Evolutionary conservation across 495 filamentous ascomycete genomes (phyloP).

Genomic region (Bacidia gigantensis): DNA sequence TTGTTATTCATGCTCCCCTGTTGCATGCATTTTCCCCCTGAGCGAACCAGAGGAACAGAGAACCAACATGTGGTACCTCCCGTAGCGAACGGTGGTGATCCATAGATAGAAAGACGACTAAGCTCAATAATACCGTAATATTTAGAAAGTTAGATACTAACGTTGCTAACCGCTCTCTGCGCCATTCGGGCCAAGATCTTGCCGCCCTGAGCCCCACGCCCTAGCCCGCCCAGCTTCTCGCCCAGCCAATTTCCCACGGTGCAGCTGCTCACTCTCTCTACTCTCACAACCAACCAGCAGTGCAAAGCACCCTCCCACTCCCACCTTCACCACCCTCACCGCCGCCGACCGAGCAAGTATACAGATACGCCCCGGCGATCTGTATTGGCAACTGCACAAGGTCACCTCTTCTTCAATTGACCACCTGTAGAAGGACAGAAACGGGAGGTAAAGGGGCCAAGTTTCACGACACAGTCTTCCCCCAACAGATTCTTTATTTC

Average conservation of each 20-base stretch:
- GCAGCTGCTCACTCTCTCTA: not conserved
- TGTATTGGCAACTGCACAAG: conserved; percentile 8
- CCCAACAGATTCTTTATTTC: conserved; percentile 1
- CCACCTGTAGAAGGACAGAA: not conserved
- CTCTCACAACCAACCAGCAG: conserved; percentile 1
- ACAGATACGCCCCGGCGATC: conserved; percentile 3
- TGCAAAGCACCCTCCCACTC: not conserved
- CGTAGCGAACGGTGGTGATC: not conserved
- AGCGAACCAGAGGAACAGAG: not conserved
- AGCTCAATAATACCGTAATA: no score
- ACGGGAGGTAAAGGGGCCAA: not conserved
- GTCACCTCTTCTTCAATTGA: not conserved
- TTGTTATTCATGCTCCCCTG: no score
- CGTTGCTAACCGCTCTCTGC: not conserved
- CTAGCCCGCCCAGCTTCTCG: not conserved
- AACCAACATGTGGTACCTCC: not conserved
- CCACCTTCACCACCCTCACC: not conserved
- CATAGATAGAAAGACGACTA: no score
- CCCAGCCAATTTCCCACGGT: not conserved
- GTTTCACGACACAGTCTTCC: not conserved
- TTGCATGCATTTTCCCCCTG: no score
- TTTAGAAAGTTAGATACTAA: not conserved
- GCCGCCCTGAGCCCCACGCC: conserved; percentile 1
- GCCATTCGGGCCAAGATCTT: not conserved
- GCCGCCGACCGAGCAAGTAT: conserved; percentile 5